Percentiles rank a stretch among this genome's conserved stretches.
These are phyloP conservation scores for Citrus sinensis DNA, from an alignment of 345 rosid species.

Conservation along the genomic window DNA sequence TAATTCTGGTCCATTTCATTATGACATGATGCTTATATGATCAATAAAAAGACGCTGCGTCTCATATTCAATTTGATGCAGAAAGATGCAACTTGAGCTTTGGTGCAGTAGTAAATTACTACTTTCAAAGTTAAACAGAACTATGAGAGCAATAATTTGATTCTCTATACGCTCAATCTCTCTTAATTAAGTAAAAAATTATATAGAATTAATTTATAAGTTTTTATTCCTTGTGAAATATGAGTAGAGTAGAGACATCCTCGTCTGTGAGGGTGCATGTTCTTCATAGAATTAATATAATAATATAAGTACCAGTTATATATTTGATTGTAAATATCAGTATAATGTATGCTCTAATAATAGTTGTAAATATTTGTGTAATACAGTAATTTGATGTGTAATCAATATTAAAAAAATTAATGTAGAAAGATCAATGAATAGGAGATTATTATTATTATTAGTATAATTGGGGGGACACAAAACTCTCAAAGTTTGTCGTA, in stretches of 20 bases:
- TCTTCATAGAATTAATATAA: accelerated
- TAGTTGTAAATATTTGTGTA: too few relatives aligned
- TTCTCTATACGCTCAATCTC: accelerated
- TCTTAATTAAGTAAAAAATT: too few relatives aligned
- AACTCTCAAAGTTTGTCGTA: too few relatives aligned
- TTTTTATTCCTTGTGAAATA: accelerated
- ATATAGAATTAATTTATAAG: accelerated
- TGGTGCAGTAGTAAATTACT: too few relatives aligned
- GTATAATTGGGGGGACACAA: too few relatives aligned
- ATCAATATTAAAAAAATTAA: too few relatives aligned
- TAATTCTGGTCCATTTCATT: too few relatives aligned
- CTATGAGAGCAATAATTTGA: accelerated
- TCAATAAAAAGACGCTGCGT: neutral
- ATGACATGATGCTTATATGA: neutral
- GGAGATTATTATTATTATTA: too few relatives aligned
- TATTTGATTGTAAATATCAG: too few relatives aligned
- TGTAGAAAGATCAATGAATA: too few relatives aligned
- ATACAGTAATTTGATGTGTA: too few relatives aligned
- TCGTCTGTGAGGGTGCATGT: accelerated
- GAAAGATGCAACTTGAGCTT: neutral
- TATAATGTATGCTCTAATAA: too few relatives aligned
- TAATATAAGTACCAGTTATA: accelerated
- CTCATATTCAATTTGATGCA: neutral
- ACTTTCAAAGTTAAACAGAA: accelerated
- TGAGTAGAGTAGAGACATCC: accelerated